phyloP scores from a whole-genome alignment of 768 basidiomycete genomes.

The Naganishia vishniacii region DNA sequence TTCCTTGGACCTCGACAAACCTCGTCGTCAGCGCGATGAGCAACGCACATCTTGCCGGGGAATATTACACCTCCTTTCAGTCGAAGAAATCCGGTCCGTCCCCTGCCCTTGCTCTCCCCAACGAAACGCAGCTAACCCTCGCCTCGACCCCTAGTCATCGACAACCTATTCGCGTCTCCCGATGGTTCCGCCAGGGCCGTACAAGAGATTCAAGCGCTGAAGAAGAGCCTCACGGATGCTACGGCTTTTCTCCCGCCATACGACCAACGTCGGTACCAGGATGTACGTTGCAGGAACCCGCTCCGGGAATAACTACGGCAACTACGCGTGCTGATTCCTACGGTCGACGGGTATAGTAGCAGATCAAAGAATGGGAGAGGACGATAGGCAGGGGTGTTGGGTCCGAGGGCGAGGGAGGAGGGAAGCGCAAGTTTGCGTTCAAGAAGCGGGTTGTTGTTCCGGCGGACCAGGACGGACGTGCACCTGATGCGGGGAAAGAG shows the following conservation, averaged over 20 bases:
- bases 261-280: slow-evolving; percentile 11
- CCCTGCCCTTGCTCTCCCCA: not conserved
- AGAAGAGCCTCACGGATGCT: slow-evolving; percentile 10
- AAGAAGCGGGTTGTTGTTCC: not conserved
- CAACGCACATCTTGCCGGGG: slow-evolving; percentile 7
- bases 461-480: not conserved
- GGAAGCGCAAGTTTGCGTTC: not conserved
- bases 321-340: not conserved
- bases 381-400: not conserved
- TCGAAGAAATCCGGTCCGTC: not conserved
- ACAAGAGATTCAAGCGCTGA: slow-evolving; percentile 1
- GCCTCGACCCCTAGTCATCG: not conserved
- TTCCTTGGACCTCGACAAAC: no score
- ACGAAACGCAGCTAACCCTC: not conserved
- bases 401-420: not conserved
- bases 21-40: not conserved
- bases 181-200: not conserved
- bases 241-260: slow-evolving; percentile 7
- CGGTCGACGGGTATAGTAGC: not conserved
- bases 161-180: slow-evolving; percentile 6
- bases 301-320: no score
- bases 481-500: no score
- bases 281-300: not conserved
- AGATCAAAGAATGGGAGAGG: slow-evolving; percentile 13
- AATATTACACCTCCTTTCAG: not conserved